Evolutionary conservation across 371 early-diverging fungal species (phyloP).

Genomic region (Amoeboaphelidium protococcarum): DNA sequence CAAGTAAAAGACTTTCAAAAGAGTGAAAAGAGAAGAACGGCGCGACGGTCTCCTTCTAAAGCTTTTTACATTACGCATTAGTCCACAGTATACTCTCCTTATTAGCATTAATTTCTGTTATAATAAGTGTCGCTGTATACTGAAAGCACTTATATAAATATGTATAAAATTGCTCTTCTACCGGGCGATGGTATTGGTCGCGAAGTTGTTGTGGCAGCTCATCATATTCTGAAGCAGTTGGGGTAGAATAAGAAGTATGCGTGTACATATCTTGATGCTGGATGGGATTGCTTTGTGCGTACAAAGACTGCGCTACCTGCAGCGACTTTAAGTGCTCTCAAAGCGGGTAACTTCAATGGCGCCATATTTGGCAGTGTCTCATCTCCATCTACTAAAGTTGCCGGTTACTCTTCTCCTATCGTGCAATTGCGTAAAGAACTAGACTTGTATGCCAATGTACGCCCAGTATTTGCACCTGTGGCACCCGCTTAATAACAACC

Average conservation of each 20-base stretch:
- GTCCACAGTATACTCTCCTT: too few species aligned
- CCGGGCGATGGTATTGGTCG: slow-evolving; percentile 85
- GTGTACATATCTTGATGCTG: slow-evolving; percentile 63
- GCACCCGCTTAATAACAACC: too few species aligned
- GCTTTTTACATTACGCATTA: too few species aligned
- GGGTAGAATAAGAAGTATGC: slow-evolving; percentile 1
- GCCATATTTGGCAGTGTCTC: slow-evolving; percentile 91
- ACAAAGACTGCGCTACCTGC: slow-evolving; percentile 67
- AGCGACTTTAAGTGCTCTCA: slow-evolving; percentile 41
- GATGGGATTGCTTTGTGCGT: slow-evolving; percentile 76
- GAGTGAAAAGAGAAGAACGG: too few species aligned
- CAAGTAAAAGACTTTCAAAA: too few species aligned
- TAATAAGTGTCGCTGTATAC: too few species aligned
- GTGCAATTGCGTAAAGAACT: slow-evolving; percentile 70
- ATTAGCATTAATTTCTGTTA: too few species aligned
- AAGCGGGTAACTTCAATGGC: slow-evolving; percentile 41
- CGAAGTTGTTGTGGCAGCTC: slow-evolving; percentile 55
- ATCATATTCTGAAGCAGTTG: slow-evolving; percentile 20
- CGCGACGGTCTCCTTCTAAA: too few species aligned
- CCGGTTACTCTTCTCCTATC: slow-evolving; percentile 83
- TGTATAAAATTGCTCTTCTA: slow-evolving; percentile 50
- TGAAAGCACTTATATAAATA: too few species aligned
- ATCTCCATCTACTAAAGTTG: slow-evolving; percentile 86
- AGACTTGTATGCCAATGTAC: slow-evolving; percentile 79
- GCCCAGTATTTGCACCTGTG: slow-evolving; percentile 35